Evolutionary conservation across 176 grass and related monocot genomes (phyloP).

Genomic region (Zea luxurians): DNA sequence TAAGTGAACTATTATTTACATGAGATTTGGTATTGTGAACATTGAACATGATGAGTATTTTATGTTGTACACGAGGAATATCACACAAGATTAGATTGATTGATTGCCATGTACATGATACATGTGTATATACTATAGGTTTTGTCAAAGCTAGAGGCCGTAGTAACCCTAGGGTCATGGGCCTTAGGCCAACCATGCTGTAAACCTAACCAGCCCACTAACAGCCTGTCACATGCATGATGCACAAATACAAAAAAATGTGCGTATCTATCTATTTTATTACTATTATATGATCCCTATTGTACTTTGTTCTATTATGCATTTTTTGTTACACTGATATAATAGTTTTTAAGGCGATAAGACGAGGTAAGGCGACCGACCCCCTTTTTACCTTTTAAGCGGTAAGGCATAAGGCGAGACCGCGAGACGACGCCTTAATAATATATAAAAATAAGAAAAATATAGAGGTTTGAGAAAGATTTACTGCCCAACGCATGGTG

Average conservation of each 20-base stretch:
- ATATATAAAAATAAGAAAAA: too few species aligned
- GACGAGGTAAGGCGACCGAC: too few species aligned
- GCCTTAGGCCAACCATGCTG: not conserved
- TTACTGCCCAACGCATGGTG: too few species aligned
- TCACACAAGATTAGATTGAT: not conserved
- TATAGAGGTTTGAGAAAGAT: too few species aligned
- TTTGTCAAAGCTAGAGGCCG: not conserved
- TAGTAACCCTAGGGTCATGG: not conserved
- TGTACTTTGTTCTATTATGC: not conserved
- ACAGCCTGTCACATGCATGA: not conserved
- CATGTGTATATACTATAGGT: not conserved
- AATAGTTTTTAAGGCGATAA: too few species aligned
- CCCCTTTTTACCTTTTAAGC: too few species aligned
- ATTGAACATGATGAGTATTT: not conserved
- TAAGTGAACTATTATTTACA: not conserved
- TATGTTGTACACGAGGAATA: not conserved
- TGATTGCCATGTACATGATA: not conserved
- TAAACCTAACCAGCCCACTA: not conserved
- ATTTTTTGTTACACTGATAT: slow-evolving; percentile 3
- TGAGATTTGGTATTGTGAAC: slow-evolving; percentile 3
- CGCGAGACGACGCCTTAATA: too few species aligned
- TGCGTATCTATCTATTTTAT: slow-evolving; percentile 2
- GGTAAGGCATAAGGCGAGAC: too few species aligned
- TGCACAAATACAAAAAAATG: slow-evolving; percentile 1
- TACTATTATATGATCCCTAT: not conserved